These are phyloP conservation scores for Entomortierella lignicola DNA, from an alignment of 192 early-diverging fungal genomes.

Conservation along the genomic window DNA sequence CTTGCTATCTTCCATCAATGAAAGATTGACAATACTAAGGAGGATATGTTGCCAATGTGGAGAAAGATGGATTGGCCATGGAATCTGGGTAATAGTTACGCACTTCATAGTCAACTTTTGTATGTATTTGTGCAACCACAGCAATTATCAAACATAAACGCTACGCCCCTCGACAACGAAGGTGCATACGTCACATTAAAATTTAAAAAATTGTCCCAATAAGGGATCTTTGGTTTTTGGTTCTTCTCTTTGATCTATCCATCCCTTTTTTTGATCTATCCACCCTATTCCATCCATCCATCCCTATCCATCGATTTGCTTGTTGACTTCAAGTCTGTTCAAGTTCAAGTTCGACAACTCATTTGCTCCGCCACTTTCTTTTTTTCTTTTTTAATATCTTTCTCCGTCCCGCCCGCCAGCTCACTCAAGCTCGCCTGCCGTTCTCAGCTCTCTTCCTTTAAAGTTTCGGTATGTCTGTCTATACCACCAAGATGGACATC, in stretches of 20 bases:
- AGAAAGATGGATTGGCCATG: no score
- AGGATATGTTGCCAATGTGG: no score
- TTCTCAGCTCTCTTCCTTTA: not conserved
- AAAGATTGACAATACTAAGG: no score
- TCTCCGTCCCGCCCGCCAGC: not conserved
- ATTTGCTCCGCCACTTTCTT: not conserved
- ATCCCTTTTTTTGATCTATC: not conserved
- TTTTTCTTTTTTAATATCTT: not conserved
- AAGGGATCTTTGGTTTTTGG: no score
- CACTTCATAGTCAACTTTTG: no score
- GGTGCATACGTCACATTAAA: no score
- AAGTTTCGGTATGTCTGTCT: slow-evolving; percentile 54
- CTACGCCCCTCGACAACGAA: no score
- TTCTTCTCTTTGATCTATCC: not conserved
- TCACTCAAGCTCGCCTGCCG: not conserved
- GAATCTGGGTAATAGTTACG: no score
- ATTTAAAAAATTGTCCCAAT: no score
- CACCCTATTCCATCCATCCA: slow-evolving; percentile 29
- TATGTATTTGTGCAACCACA: no score
- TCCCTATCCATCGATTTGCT: slow-evolving; percentile 16
- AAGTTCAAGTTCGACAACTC: slow-evolving; percentile 1
- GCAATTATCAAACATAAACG: no score
- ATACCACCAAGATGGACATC: slow-evolving; percentile 54
- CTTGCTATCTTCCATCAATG: no score
- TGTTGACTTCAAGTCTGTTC: not conserved